Conservation (phyloP, 2,329 filamentous ascomycete genomes). For the Penicillium capsulatum region DNA sequence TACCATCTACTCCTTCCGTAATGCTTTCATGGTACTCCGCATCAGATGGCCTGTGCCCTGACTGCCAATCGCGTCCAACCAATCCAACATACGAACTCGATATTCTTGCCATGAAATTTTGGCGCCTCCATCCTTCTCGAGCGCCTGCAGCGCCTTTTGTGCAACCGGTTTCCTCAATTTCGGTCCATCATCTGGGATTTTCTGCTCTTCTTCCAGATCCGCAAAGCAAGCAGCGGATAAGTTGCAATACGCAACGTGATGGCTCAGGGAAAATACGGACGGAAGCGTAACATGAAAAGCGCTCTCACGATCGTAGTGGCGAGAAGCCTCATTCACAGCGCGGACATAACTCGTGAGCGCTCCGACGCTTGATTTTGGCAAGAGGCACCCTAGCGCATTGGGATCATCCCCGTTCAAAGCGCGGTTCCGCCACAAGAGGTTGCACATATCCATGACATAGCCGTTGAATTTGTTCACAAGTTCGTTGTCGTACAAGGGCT, state of each 20-base stretch:
- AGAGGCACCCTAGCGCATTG: conserved; percentile 54
- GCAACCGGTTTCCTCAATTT: conserved; percentile 57
- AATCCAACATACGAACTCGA: conserved; percentile 64
- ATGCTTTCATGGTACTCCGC: conserved; percentile 74
- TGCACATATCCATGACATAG: conserved; percentile 82
- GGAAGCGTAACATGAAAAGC: conserved; percentile 36
- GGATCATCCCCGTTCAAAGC: conserved; percentile 64
- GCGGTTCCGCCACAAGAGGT: conserved; percentile 72
- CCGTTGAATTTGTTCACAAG: conserved; percentile 72
- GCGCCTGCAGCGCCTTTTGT: conserved; percentile 58
- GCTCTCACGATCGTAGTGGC: conserved; percentile 27
- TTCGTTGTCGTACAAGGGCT: conserved; percentile 52
- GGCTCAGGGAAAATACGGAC: conserved; percentile 46
- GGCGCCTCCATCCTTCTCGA: conserved; percentile 63
- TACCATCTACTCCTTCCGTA: conserved; percentile 49
- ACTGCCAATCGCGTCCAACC: conserved; percentile 61
- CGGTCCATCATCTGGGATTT: conserved; percentile 20
- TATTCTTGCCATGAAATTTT: conserved; percentile 69
- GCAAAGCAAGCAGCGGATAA: conserved; percentile 48
- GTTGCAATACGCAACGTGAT: conserved; percentile 45
- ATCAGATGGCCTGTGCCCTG: conserved; percentile 66
- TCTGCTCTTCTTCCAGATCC: conserved; percentile 45
- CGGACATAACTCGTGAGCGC: conserved; percentile 42
- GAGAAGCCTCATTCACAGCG: conserved; percentile 34
- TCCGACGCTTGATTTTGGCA: conserved; percentile 45